These are phyloP conservation scores for Arthromyces matolae DNA, from an alignment of 768 basidiomycete species.

Conservation along the genomic window DNA sequence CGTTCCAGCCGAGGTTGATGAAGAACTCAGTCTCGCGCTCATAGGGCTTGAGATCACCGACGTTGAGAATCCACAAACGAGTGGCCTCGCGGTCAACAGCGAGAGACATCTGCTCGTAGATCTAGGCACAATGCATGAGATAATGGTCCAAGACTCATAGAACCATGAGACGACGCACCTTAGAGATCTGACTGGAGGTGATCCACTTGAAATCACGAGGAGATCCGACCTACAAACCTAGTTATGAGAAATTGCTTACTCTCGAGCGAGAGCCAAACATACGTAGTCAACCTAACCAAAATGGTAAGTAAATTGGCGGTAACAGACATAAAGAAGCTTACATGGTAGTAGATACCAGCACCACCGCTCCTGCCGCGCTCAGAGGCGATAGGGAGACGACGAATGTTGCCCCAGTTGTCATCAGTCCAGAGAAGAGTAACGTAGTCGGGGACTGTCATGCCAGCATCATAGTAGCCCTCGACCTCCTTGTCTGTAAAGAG, in stretches of 20 bases:
- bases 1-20: conserved; percentile 59
- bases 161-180: conserved; percentile 25
- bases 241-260: background rate
- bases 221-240: conserved; percentile 49
- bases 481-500: conserved; percentile 49
- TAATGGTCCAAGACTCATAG: background rate
- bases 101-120: conserved; percentile 67
- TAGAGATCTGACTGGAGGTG: conserved; percentile 49
- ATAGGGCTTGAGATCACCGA: conserved; percentile 73
- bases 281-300: conserved; percentile 44
- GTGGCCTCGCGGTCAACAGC: conserved; percentile 57
- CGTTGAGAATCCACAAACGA: conserved; percentile 68
- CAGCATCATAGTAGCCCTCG: conserved; percentile 61
- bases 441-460: conserved; percentile 60
- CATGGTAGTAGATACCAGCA: conserved; percentile 70
- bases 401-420: conserved; percentile 75
- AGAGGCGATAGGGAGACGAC: conserved; percentile 49
- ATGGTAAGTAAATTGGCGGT: conserved; percentile 1
- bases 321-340: conserved; percentile 19
- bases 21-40: conserved; percentile 72
- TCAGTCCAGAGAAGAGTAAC: conserved; percentile 69
- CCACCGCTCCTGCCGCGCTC: conserved; percentile 64
- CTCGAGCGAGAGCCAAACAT: conserved; percentile 5
- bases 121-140: conserved; percentile 24
- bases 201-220: conserved; percentile 75